These are phyloP conservation scores for Fusarium sp. DNA, from an alignment of 2,329 filamentous ascomycete species.

Conservation along the genomic window DNA sequence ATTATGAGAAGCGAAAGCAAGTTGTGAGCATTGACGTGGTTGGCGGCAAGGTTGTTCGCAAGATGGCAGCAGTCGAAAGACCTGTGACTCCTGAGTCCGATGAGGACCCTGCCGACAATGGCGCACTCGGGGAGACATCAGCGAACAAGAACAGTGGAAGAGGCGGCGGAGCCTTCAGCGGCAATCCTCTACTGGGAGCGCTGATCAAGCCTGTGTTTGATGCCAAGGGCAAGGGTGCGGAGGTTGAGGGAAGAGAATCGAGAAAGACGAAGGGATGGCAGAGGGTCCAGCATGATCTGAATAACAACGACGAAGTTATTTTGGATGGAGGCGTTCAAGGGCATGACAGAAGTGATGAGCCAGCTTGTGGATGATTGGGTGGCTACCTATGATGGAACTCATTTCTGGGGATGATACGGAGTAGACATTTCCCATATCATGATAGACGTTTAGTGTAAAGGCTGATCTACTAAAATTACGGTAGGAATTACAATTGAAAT, in stretches of 20 bases:
- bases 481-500: too few relatives aligned
- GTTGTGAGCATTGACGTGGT: conserved; percentile 87
- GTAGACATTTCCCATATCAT: not conserved
- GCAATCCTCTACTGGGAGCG: conserved; percentile 72
- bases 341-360: conserved; percentile 50
- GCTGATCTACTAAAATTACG: not conserved
- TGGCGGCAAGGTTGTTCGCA: conserved; percentile 77
- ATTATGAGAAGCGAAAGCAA: conserved; percentile 87
- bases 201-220: conserved; percentile 72
- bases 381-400: not conserved
- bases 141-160: conserved; percentile 45
- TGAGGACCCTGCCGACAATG: conserved; percentile 48
- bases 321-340: conserved; percentile 65
- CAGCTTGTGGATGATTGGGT: conserved; percentile 46
- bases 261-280: conserved; percentile 61
- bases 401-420: not conserved
- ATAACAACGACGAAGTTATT: conserved; percentile 67
- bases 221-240: conserved; percentile 60
- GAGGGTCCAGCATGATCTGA: conserved; percentile 67
- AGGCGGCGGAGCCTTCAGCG: conserved; percentile 69
- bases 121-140: conserved; percentile 46
- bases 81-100: conserved; percentile 62
- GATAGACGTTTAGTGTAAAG: not conserved
- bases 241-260: conserved; percentile 51
- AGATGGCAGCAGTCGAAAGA: conserved; percentile 71